Evolutionary conservation across 1,139 yeast genomes (phyloP).

Genomic region (Eremothecium gossypii): DNA sequence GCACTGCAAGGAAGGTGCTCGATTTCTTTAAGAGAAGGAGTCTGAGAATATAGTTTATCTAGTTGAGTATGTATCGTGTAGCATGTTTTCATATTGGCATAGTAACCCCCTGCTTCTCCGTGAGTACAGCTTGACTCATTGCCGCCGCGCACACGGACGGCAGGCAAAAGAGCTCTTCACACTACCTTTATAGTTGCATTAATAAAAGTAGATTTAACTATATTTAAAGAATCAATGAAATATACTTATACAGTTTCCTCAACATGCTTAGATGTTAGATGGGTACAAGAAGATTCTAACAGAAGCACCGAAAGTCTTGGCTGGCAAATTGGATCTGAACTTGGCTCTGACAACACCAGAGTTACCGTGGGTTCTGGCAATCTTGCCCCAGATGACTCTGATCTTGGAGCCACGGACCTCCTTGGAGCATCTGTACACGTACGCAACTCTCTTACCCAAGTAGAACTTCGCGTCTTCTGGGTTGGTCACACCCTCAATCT

Average conservation of each 20-base stretch:
- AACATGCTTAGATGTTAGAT: constrained; percentile 79
- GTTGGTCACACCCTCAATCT: constrained; percentile 89
- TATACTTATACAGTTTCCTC: constrained; percentile 15
- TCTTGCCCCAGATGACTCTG: constrained; percentile 99
- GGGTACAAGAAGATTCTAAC: constrained; percentile 99
- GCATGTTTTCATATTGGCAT: not conserved
- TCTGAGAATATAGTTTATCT: constrained; percentile 28
- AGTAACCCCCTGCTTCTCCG: not conserved
- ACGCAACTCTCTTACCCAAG: constrained; percentile 99
- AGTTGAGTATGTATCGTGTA: not conserved
- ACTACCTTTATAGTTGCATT: constrained; percentile 10
- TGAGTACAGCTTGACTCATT: not conserved
- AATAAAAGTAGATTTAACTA: constrained; percentile 4
- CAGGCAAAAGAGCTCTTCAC: not conserved
- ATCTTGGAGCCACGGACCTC: constrained; percentile 98
- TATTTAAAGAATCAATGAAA: constrained; percentile 12
- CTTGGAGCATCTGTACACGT: constrained; percentile 97
- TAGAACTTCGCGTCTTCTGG: constrained; percentile 96
- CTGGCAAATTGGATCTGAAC: constrained; percentile 98
- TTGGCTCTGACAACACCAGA: constrained; percentile 97
- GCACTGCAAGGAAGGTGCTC: constrained; percentile 71
- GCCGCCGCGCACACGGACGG: not conserved
- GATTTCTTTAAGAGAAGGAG: constrained; percentile 77
- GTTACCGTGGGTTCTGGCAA: constrained; percentile 98
- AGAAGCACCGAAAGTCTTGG: constrained; percentile 99